A percentile compares a stretch with the other conserved stretches of the same genome.
phyloP scores from a whole-genome alignment of 306 rosid species.

The Vachellia collinsii region DNA sequence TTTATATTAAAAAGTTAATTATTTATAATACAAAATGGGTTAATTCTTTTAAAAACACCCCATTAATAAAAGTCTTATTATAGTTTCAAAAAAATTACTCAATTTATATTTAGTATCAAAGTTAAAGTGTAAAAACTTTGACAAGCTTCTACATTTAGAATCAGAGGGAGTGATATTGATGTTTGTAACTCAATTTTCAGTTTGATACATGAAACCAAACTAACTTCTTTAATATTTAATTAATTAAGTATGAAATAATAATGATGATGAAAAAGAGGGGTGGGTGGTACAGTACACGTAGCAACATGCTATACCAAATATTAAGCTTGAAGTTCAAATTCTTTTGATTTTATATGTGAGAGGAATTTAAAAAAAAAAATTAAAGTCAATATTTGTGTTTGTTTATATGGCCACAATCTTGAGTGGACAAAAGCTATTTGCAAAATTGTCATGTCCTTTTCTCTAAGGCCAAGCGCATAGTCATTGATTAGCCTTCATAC shows the following conservation, averaged over 20 bases:
- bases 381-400: constrained; percentile 1
- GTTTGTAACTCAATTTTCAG: background rate
- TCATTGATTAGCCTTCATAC: no score
- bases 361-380: background rate
- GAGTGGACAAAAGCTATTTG: constrained; percentile 34
- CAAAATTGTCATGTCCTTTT: constrained; percentile 29
- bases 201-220: background rate
- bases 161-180: no score
- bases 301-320: constrained; percentile 11
- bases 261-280: background rate
- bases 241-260: background rate
- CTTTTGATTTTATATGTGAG: background rate
- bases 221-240: background rate
- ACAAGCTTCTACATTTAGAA: no score
- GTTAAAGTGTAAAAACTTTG: no score
- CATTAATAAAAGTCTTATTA: no score
- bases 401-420: constrained; percentile 30
- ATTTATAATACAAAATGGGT: no score
- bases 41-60: no score
- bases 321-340: constrained; percentile 25
- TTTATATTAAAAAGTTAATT: no score
- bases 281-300: constrained; percentile 4
- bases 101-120: no score
- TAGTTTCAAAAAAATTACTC: no score
- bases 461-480: constrained; percentile 24